Conservation (phyloP, 2,329 filamentous ascomycete genomes). For the Teratosphaeria destructans region DNA sequence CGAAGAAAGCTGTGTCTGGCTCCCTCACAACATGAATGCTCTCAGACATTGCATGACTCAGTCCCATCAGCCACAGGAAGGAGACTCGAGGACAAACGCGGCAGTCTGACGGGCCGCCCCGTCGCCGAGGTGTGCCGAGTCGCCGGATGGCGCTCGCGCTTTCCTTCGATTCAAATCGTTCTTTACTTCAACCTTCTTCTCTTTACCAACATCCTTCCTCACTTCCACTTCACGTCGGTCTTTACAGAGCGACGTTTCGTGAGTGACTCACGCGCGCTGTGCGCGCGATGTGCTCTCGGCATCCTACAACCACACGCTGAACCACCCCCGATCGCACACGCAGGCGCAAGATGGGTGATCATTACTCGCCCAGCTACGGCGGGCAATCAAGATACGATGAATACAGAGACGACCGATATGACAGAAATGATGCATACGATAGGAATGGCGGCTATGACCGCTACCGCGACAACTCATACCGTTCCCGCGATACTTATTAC, state of each 20-base stretch:
- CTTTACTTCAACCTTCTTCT: background rate
- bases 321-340: background rate
- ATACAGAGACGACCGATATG: background rate
- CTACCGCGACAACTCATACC: background rate
- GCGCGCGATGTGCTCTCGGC: background rate
- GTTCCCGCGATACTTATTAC: background rate
- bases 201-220: background rate
- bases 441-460: background rate
- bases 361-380: conserved; percentile 1
- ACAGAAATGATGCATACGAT: background rate
- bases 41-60: too few species aligned
- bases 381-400: background rate
- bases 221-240: background rate
- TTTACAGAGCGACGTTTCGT: background rate
- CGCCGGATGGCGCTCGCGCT: background rate
- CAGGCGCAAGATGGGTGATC: conserved; percentile 1
- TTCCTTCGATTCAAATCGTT: background rate
- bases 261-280: background rate
- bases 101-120: background rate
- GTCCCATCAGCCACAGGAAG: too few species aligned
- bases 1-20: too few species aligned
- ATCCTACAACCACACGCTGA: too few species aligned
- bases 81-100: too few species aligned
- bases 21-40: too few species aligned
- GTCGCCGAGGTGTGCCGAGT: background rate